phyloP scores from a whole-genome alignment of 208 protist genomes.

The Crithidia brevicula region DNA sequence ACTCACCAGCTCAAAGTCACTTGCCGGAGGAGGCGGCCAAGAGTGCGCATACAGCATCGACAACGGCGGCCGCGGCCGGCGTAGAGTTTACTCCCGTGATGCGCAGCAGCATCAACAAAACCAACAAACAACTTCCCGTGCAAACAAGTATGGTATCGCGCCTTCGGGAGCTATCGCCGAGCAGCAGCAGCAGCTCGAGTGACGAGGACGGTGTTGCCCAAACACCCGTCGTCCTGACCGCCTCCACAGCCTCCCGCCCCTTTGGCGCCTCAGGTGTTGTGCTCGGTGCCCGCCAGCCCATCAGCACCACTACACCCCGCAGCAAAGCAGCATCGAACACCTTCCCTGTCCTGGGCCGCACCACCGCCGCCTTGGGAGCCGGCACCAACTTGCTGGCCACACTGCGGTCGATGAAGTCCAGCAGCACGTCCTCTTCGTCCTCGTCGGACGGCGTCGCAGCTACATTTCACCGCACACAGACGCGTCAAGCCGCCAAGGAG shows the following conservation, averaged over 20 bases:
- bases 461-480: conserved; percentile 1
- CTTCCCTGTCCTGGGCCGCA: not conserved
- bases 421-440: conserved; percentile 19
- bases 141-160: conserved; percentile 18
- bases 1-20: conserved; percentile 29
- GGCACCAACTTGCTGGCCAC: not conserved
- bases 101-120: not conserved
- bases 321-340: not conserved
- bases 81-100: not conserved
- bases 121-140: conserved; percentile 23
- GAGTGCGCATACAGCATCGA: not conserved
- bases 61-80: not conserved
- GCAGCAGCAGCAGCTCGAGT: conserved; percentile 7
- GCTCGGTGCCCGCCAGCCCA: conserved; percentile 27
- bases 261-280: conserved; percentile 21
- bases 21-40: conserved; percentile 8
- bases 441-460: not conserved
- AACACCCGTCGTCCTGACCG: not conserved
- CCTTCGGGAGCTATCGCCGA: not conserved
- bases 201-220: not conserved
- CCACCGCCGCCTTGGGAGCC: not conserved
- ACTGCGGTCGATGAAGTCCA: not conserved
- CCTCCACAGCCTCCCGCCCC: not conserved
- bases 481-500: not conserved
- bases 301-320: conserved; percentile 6